Evolutionary conservation across 371 early-diverging fungal genomes (phyloP).

Genomic region (Circinella umbellata): DNA sequence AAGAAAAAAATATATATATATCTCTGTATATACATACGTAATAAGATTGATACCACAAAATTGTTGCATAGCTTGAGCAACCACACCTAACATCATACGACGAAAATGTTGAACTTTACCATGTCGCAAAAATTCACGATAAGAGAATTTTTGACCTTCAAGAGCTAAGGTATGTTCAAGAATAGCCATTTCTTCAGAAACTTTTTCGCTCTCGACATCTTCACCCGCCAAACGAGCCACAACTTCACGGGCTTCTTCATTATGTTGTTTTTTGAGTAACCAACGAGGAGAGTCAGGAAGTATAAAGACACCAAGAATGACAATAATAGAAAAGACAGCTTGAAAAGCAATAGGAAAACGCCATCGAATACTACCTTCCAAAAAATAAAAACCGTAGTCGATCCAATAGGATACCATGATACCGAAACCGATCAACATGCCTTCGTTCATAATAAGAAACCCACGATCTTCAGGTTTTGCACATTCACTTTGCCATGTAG

Average conservation of each 20-base stretch:
- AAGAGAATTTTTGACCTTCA: conserved; percentile 31
- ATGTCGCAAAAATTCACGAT: conserved; percentile 41
- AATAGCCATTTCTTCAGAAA: conserved; percentile 48
- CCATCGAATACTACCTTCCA: conserved; percentile 47
- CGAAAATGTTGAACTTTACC: conserved; percentile 49
- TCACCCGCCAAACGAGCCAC: conserved; percentile 44
- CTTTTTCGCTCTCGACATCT: conserved; percentile 32
- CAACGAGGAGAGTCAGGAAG: conserved; percentile 67
- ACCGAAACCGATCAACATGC: conserved; percentile 27
- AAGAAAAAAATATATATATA: too few relatives aligned
- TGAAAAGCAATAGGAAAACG: conserved; percentile 59
- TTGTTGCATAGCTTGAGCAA: conserved; percentile 51
- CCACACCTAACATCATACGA: conserved; percentile 46
- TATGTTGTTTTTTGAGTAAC: conserved; percentile 48
- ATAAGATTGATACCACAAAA: conserved; percentile 53
- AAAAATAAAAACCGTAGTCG: conserved; percentile 47
- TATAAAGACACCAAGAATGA: conserved; percentile 45
- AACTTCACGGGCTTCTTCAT: conserved; percentile 42
- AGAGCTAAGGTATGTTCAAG: conserved; percentile 43
- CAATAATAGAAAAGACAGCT: conserved; percentile 49
- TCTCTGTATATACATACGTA: conserved; percentile 12
- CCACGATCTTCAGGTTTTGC: conserved; percentile 25
- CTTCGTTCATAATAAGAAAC: conserved; percentile 25
- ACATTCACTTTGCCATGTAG: conserved; percentile 27
- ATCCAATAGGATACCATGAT: conserved; percentile 47